A percentile compares a stretch with the other conserved stretches of the same genome.
Evolutionary conservation across 164 flowering plant species (phyloP).

Genomic region (Echeveria elegans): DNA sequence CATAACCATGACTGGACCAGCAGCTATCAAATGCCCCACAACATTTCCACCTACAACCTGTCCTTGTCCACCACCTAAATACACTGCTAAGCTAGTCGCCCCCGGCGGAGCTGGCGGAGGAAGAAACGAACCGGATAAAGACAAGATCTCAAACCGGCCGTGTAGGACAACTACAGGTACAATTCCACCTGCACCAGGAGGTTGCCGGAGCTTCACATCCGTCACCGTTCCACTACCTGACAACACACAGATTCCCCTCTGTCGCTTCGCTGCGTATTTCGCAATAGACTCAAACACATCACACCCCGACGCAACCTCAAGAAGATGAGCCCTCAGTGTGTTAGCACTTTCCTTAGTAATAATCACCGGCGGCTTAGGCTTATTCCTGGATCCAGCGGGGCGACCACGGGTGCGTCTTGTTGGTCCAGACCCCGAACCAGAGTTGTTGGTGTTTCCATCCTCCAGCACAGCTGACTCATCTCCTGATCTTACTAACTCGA

Average conservation of each 20-base stretch:
- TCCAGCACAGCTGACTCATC: background rate
- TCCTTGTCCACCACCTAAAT: background rate
- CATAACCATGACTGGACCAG: background rate
- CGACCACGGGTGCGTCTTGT: background rate
- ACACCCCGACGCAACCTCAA: background rate
- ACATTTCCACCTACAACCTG: background rate
- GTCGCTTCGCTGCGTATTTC: background rate
- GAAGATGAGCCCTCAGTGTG: background rate
- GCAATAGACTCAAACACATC: background rate
- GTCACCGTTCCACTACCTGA: background rate
- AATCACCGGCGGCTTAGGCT: background rate
- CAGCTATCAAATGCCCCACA: background rate
- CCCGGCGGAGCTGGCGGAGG: background rate
- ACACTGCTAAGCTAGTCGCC: background rate
- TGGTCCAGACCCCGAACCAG: background rate
- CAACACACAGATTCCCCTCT: background rate
- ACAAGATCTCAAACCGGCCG: background rate
- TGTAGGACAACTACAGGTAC: background rate
- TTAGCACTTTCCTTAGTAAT: background rate
- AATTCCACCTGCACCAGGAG: background rate
- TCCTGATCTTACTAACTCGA: conserved; percentile 1
- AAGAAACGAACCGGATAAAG: background rate
- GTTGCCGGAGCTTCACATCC: background rate
- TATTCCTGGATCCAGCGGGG: background rate
- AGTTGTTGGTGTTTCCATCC: background rate